These are phyloP conservation scores for Xylaria hypoxylon DNA, from an alignment of 2,329 filamentous ascomycete genomes.

Conservation along the genomic window DNA sequence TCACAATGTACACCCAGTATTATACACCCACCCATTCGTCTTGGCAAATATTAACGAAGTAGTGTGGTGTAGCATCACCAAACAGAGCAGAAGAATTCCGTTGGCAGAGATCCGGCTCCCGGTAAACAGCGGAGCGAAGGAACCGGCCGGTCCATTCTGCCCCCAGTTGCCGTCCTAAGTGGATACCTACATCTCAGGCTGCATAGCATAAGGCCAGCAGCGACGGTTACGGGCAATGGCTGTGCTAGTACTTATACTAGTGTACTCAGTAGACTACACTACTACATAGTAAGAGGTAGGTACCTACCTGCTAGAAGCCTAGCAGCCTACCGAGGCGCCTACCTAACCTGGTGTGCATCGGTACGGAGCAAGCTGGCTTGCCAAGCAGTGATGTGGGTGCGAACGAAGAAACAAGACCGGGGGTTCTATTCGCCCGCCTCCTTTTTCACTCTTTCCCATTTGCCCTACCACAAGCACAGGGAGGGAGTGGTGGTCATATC, in stretches of 20 bases:
- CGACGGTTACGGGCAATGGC: slow-evolving; percentile 20
- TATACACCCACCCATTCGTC: too few relatives aligned
- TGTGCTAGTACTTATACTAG: slow-evolving; percentile 21
- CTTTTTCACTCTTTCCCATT: slow-evolving; percentile 21
- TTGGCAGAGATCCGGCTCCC: slow-evolving; percentile 9
- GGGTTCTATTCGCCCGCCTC: slow-evolving; percentile 4
- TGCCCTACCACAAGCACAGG: slow-evolving; percentile 1
- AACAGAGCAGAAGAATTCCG: background rate
- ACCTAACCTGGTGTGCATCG: background rate
- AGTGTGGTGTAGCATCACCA: background rate
- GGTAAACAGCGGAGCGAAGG: slow-evolving; percentile 29
- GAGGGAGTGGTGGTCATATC: slow-evolving; percentile 5
- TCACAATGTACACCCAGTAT: too few relatives aligned
- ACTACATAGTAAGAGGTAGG: background rate
- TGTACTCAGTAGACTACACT: slow-evolving; percentile 1
- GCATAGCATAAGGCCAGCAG: slow-evolving; percentile 19
- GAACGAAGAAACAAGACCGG: too few relatives aligned
- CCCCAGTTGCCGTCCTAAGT: slow-evolving; percentile 30
- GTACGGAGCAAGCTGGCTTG: background rate
- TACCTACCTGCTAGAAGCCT: background rate
- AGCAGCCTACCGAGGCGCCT: background rate
- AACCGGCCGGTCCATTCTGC: slow-evolving; percentile 26
- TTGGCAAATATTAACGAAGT: background rate
- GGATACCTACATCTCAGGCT: slow-evolving; percentile 23
- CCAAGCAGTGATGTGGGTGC: too few relatives aligned